phyloP scores from a whole-genome alignment of 257 asterid genomes.

The Ilex aquifolium region DNA sequence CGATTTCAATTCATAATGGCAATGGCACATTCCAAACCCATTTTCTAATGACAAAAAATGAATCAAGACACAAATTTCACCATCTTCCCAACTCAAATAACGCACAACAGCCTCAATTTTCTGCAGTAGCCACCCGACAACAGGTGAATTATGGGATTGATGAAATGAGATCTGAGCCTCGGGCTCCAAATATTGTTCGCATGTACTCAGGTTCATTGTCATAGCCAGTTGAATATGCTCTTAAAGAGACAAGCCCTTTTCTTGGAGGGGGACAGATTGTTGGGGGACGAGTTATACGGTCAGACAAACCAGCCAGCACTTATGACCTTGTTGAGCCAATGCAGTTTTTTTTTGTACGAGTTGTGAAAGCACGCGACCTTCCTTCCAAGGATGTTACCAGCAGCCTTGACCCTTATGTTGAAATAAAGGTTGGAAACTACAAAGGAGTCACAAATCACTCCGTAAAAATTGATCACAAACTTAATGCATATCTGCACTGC shows the following conservation, averaged over 20 bases:
- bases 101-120: conserved; percentile 25
- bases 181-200: conserved; percentile 32
- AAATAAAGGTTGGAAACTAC: conserved; percentile 84
- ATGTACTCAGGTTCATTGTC: conserved; percentile 42
- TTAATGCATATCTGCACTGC: too few species aligned
- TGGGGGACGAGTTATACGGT: conserved; percentile 55
- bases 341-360: conserved; percentile 86
- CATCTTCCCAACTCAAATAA: conserved; percentile 44
- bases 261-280: conserved; percentile 83
- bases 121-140: conserved; percentile 27
- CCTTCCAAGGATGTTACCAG: conserved; percentile 66
- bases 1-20: too few species aligned
- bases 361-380: conserved; percentile 73
- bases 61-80: conserved; percentile 36
- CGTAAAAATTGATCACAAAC: too few species aligned
- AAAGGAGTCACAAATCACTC: conserved; percentile 51
- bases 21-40: conserved; percentile 6
- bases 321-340: conserved; percentile 92
- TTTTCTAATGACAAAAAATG: conserved; percentile 29
- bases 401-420: conserved; percentile 84
- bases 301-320: conserved; percentile 45
- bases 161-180: conserved; percentile 51
- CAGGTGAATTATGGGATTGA: conserved; percentile 32
- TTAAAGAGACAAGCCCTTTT: conserved; percentile 75
- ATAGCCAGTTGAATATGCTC: conserved; percentile 51